phyloP scores from a whole-genome alignment of 2,329 filamentous ascomycete genomes.

The Neonectria sp. region DNA sequence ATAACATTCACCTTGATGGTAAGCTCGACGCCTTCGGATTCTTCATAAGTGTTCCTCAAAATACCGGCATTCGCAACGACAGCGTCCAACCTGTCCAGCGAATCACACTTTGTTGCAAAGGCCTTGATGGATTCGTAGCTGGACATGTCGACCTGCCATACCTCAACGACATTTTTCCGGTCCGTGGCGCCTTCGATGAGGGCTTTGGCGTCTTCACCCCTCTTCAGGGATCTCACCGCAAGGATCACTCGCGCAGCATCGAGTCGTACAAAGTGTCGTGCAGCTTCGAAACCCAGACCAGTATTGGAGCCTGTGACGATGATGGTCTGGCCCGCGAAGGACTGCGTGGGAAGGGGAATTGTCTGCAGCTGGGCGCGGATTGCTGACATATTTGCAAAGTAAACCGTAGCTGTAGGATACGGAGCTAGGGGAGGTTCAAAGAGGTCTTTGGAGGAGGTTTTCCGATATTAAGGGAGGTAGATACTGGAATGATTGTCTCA shows the following conservation, averaged over 20 bases:
- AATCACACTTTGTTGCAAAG: conserved; percentile 51
- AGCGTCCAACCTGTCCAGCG: conserved; percentile 58
- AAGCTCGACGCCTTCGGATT: not conserved
- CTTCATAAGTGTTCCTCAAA: not conserved
- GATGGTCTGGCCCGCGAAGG: conserved; percentile 4
- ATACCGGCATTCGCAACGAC: conserved; percentile 57
- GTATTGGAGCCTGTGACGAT: conserved; percentile 1
- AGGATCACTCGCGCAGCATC: conserved; percentile 1
- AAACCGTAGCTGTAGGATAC: too few relatives aligned
- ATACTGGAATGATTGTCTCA: too few relatives aligned
- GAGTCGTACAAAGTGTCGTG: conserved; percentile 6
- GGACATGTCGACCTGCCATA: conserved; percentile 61
- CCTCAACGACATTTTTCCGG: conserved; percentile 50
- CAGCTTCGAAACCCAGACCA: conserved; percentile 7
- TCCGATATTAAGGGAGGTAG: too few relatives aligned
- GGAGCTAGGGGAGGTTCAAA: too few relatives aligned
- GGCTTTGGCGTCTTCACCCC: conserved; percentile 12
- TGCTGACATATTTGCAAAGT: not conserved
- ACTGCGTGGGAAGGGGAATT: not conserved
- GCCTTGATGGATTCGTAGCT: conserved; percentile 52
- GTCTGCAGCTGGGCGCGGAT: conserved; percentile 50
- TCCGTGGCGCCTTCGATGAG: conserved; percentile 51
- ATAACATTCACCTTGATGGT: not conserved
- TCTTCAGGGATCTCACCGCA: not conserved
- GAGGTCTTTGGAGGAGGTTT: too few relatives aligned